A percentile compares a stretch with the other conserved stretches of the same genome.
phyloP scores from a whole-genome alignment of 108 stramenopile species.

The Pseudonitzschia pungens region DNA sequence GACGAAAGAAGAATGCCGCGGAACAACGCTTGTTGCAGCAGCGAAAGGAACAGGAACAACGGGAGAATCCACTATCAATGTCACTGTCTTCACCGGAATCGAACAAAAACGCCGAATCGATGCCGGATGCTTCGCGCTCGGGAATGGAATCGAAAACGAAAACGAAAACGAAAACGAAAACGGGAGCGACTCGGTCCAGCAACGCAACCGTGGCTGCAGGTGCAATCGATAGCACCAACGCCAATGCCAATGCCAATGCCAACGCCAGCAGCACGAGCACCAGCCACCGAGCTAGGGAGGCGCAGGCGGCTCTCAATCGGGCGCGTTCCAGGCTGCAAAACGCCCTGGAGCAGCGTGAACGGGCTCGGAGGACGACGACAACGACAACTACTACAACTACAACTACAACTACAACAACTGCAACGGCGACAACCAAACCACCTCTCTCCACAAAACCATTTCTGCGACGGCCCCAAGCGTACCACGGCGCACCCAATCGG shows the following conservation, averaged over 20 bases:
- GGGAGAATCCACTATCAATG: background rate
- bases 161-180: background rate
- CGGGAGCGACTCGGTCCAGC: background rate
- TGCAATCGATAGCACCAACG: no score
- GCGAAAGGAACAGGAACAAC: background rate
- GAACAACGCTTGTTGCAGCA: slow-evolving; percentile 1
- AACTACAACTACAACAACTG: background rate
- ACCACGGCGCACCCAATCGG: background rate
- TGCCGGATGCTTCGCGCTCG: background rate
- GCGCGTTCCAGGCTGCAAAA: slow-evolving; percentile 14
- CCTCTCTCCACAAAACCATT: slow-evolving; percentile 15
- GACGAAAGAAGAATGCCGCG: background rate
- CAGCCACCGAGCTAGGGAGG: slow-evolving; percentile 11
- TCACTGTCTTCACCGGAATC: background rate
- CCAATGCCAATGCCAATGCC: background rate
- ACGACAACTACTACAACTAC: background rate
- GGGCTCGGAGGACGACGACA: background rate
- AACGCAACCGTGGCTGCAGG: background rate
- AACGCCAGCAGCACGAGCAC: background rate
- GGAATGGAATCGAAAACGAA: background rate
- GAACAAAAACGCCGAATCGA: background rate
- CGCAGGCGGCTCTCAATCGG: slow-evolving; percentile 5
- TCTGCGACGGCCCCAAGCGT: no score
- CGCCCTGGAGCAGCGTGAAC: background rate
- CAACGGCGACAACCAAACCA: slow-evolving; percentile 5